Evolutionary conservation across 169 alveolate genomes (phyloP), one percentile per base, ranked within the genome.

Genomic region (Miamiensis avidus): DNA sequence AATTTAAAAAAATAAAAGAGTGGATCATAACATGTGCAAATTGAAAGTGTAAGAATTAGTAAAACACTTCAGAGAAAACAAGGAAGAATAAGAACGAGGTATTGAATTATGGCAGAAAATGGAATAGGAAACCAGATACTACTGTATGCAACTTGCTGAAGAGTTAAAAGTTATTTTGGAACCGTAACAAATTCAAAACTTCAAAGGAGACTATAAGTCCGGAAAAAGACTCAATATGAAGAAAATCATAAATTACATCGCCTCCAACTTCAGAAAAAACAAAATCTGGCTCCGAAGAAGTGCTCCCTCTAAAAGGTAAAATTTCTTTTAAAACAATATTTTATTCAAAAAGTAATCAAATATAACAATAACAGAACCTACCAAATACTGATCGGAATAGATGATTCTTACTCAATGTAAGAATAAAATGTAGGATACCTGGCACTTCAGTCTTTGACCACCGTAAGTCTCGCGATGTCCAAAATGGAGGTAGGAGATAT

Each of bases 211-310:
- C 91, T 99, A 95, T 88, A 99, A 98, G 89, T 96, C 99, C 0
- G 99, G 99, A 76, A 98, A 97, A 91, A 95, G 99, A 87, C 91
- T 98, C 32, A 97, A 98, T 86, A 98, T 98, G 96, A 97, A 97
- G 89, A 96, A 98, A 93, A 98, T 99, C 74, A 98, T 99, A 82
- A 96, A 99, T 4, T 99, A 98, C 91, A 98, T 99, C 34, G 99
- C 99, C 20, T 97, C 99, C 29, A 97, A 98, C 92, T 99, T 97
- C 95, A 95, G 99, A 86, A 98, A 98, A 78, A 99, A 99, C 91
- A 98, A 98, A 93, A 99, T 99, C 28, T 99, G 99, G 99, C 94
- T 99, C 30, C 93, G 99, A 72, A 97, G 99, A 91, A 97, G 99
- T 29, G 96, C 98, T 90, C 99, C 99, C 27, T 96, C 97, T 84